Evolutionary conservation across 2,329 filamentous ascomycete species (phyloP).

Genomic region (Sporothrix curviconia): DNA sequence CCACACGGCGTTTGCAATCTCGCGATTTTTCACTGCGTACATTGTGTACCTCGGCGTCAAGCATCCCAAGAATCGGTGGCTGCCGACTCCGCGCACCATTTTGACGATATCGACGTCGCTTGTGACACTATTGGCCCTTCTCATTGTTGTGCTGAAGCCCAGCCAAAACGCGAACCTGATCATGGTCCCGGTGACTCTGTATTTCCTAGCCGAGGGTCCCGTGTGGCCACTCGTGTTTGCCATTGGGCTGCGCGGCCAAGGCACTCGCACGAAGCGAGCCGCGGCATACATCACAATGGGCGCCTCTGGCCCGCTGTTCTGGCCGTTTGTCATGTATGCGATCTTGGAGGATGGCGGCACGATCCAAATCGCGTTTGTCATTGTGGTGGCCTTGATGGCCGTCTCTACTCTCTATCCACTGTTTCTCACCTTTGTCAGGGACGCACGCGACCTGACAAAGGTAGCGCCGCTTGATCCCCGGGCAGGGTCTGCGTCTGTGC

Average conservation of each 20-base stretch:
- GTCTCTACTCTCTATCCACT: constrained; percentile 42
- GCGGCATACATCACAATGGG: constrained; percentile 73
- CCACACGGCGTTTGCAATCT: constrained; percentile 65
- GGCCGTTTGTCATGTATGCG: constrained; percentile 67
- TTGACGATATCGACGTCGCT: constrained; percentile 55
- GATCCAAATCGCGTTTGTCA: constrained; percentile 57
- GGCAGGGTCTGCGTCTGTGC: no score
- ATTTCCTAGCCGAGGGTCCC: constrained; percentile 76
- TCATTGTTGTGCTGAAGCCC: constrained; percentile 41
- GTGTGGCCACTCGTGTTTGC: constrained; percentile 79
- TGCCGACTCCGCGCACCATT: constrained; percentile 63
- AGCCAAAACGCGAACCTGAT: constrained; percentile 40
- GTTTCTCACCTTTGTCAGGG: constrained; percentile 40
- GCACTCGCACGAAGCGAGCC: constrained; percentile 71
- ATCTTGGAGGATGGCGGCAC: constrained; percentile 54
- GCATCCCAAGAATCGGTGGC: constrained; percentile 34
- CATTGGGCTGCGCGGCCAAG: constrained; percentile 71
- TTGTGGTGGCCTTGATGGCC: constrained; percentile 51
- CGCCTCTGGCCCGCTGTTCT: constrained; percentile 64
- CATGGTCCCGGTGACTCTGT: constrained; percentile 57
- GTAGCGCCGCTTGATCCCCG: constrained; percentile 3
- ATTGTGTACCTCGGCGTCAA: constrained; percentile 53
- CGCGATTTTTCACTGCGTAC: constrained; percentile 61
- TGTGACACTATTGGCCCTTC: constrained; percentile 51
- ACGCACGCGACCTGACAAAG: constrained; percentile 35